Evolutionary conservation across 2,329 filamentous ascomycete species (phyloP).

Genomic region (Pyrenophora graminea): DNA sequence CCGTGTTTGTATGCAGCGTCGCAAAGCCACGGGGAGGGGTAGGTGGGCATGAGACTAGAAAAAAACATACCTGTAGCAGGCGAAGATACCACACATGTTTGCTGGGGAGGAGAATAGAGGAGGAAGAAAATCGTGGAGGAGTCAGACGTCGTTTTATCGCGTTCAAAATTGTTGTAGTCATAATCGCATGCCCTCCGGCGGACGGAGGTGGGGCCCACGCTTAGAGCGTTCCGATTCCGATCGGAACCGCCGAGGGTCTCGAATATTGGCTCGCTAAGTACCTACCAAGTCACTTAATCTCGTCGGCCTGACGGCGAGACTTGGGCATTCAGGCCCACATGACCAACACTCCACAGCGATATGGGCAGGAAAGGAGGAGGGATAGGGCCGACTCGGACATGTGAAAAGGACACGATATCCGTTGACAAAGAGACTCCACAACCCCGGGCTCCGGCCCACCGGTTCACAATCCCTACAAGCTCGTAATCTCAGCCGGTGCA

Average conservation of each 20-base stretch:
- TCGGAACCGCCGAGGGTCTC: conserved; percentile 14
- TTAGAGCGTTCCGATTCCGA: not conserved
- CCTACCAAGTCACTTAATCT: too few species aligned
- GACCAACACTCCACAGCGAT: too few species aligned
- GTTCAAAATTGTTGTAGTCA: conserved; percentile 31
- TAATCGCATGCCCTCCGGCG: conserved; percentile 24
- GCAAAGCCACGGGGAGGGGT: conserved; percentile 31
- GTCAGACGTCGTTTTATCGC: conserved; percentile 7
- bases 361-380: too few species aligned
- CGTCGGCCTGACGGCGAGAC: too few species aligned
- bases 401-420: too few species aligned
- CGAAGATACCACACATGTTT: conserved; percentile 96
- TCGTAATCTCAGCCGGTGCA: too few species aligned
- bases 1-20: not conserved
- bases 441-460: not conserved
- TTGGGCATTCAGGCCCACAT: too few species aligned
- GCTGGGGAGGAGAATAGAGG: conserved; percentile 13
- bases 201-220: conserved; percentile 7
- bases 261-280: too few species aligned
- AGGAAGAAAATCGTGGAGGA: conserved; percentile 4
- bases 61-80: conserved; percentile 74
- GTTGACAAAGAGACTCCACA: too few species aligned
- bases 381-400: too few species aligned
- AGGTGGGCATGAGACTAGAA: conserved; percentile 19
- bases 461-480: too few species aligned